Evolutionary conservation across 176 grass and related monocot species (phyloP).

Genomic region (Paspalum vaginatum): DNA sequence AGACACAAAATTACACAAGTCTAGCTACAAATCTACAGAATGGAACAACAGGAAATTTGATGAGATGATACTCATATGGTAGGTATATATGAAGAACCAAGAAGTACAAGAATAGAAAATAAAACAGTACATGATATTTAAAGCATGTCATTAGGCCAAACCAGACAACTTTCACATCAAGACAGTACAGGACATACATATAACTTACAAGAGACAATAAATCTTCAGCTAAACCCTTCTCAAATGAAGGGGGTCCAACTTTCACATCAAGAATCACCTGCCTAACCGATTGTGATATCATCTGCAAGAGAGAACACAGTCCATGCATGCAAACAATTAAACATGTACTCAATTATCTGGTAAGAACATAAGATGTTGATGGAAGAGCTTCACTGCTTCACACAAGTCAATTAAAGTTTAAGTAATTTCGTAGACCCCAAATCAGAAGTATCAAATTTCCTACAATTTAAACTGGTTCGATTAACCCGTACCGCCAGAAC

Average conservation of each 20-base stretch:
- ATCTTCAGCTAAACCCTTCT: constrained; percentile 67
- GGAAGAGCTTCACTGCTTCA: background rate
- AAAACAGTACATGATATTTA: constrained; percentile 1
- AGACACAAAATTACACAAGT: background rate
- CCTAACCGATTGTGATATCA: constrained; percentile 63
- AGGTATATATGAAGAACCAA: background rate
- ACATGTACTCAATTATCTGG: constrained; percentile 1
- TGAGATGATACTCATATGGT: background rate
- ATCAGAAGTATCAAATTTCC: background rate
- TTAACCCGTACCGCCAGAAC: constrained; percentile 56
- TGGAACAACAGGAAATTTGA: constrained; percentile 14
- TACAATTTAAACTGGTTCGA: background rate
- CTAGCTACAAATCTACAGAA: background rate
- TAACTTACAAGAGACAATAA: constrained; percentile 80
- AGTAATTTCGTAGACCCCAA: background rate
- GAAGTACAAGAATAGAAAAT: background rate
- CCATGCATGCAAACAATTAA: background rate
- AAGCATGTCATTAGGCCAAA: constrained; percentile 7
- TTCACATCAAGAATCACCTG: constrained; percentile 92
- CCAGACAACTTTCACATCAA: too few species aligned
- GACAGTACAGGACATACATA: background rate
- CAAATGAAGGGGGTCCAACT: constrained; percentile 79
- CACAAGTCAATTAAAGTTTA: constrained; percentile 14
- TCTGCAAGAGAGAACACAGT: constrained; percentile 44
- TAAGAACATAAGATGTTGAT: background rate